Conservation (phyloP, 345 rosid genomes). For the Aurinia saxatilis region DNA sequence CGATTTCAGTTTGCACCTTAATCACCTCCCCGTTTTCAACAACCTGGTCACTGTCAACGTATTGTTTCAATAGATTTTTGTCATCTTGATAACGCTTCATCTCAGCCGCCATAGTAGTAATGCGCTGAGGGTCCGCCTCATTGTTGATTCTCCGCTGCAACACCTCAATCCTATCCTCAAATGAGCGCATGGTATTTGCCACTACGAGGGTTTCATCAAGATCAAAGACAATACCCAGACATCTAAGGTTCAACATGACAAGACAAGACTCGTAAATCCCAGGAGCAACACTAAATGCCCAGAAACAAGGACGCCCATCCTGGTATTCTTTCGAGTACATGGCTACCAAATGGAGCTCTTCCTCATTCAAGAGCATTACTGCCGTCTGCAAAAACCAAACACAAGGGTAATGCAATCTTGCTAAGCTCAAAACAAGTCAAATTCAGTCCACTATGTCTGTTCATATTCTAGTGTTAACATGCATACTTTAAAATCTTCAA, state of each 20-base stretch:
- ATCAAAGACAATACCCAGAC: conserved; percentile 97
- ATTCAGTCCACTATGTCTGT: not conserved
- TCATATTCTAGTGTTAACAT: not conserved
- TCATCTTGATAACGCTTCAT: conserved; percentile 92
- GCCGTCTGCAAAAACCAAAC: conserved; percentile 63
- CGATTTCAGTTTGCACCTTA: conserved; percentile 64
- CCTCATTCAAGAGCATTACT: conserved; percentile 61
- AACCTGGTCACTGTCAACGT: conserved; percentile 86
- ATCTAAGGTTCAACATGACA: conserved; percentile 84
- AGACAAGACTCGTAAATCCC: conserved; percentile 82
- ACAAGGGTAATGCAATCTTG: not conserved
- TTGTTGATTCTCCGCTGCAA: conserved; percentile 63
- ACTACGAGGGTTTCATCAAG: conserved; percentile 95
- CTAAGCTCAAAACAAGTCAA: not conserved
- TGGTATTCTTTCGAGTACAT: conserved; percentile 55
- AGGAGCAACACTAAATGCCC: conserved; percentile 69
- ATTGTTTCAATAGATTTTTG: conserved; percentile 82
- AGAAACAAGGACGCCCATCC: conserved; percentile 68
- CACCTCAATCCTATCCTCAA: conserved; percentile 84
- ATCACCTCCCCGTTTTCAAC: conserved; percentile 86
- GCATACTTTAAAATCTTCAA: not conserved
- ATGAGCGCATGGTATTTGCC: conserved; percentile 94
- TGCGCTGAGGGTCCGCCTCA: conserved; percentile 73
- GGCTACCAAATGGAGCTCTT: conserved; percentile 96
- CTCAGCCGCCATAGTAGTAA: conserved; percentile 69